A percentile compares a stretch with the other conserved stretches of the same genome.
Evolutionary conservation across 2,329 filamentous ascomycete genomes (phyloP).

Genomic region (Aspergillus nomiae): DNA sequence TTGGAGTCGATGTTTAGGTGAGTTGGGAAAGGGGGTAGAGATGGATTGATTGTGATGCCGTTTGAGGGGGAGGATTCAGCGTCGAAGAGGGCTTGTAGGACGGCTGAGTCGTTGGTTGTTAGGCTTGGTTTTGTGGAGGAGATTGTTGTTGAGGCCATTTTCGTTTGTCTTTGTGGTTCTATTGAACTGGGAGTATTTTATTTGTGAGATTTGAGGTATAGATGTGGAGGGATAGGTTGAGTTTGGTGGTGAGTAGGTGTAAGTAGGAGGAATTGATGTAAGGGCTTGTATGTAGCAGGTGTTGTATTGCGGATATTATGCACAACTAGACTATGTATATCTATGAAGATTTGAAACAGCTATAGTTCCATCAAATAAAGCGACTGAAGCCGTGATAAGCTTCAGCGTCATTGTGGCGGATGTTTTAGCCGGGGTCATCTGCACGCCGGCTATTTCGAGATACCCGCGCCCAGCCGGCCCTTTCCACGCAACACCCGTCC

Average conservation of each 20-base stretch:
- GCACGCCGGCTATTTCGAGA: slow-evolving; percentile 17
- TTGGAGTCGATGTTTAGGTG: slow-evolving; percentile 36
- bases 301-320: neutral
- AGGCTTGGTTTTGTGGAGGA: slow-evolving; percentile 31
- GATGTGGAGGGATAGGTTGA: neutral
- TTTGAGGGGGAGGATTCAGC: slow-evolving; percentile 46
- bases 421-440: neutral
- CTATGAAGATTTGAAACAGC: neutral
- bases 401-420: neutral
- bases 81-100: slow-evolving; percentile 50
- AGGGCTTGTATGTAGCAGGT: neutral
- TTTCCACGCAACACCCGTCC: slow-evolving; percentile 13
- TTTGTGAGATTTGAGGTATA: neutral
- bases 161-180: neutral
- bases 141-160: slow-evolving; percentile 23
- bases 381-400: neutral
- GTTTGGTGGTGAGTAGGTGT: neutral
- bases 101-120: slow-evolving; percentile 47
- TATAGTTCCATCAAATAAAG: neutral
- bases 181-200: neutral
- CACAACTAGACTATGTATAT: neutral
- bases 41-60: slow-evolving; percentile 39
- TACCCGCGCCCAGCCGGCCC: slow-evolving; percentile 18
- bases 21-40: slow-evolving; percentile 44
- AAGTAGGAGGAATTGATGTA: neutral